Percentiles rank a stretch among this genome's conserved stretches.
Evolutionary conservation across 2,329 filamentous ascomycete species (phyloP).

Genomic region (Fusarium newnesense): DNA sequence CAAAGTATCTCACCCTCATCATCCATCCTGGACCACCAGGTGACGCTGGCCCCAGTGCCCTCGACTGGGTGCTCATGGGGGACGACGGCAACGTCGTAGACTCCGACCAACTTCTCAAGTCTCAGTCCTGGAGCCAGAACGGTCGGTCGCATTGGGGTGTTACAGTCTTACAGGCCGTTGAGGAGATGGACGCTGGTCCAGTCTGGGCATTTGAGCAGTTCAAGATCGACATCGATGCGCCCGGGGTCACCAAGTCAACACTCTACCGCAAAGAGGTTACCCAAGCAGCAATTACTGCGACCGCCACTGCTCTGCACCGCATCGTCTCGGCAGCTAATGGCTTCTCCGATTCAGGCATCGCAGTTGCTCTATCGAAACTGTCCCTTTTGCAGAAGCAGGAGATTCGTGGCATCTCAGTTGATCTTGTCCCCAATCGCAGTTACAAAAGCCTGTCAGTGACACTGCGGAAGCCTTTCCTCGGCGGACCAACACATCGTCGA

Average conservation of each 20-base stretch:
- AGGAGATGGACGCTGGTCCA: conserved; percentile 31
- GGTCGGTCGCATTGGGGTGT: conserved; percentile 34
- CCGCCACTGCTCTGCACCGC: conserved; percentile 12
- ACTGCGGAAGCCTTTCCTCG: conserved; percentile 1
- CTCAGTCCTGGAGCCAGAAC: conserved; percentile 11
- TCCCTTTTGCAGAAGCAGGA: not conserved
- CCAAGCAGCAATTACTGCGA: conserved; percentile 14
- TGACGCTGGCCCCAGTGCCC: conserved; percentile 26
- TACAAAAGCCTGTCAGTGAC: conserved; percentile 9
- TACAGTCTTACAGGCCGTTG: conserved; percentile 28
- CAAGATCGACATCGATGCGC: conserved; percentile 18
- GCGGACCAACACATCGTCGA: conserved; percentile 8
- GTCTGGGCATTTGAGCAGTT: conserved; percentile 35
- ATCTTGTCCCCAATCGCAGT: not conserved
- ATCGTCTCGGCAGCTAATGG: not conserved
- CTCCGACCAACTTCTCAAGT: conserved; percentile 16
- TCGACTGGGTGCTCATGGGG: conserved; percentile 32
- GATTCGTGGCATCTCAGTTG: not conserved
- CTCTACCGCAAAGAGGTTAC: conserved; percentile 24
- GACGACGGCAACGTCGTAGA: conserved; percentile 21
- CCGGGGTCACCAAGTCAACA: conserved; percentile 23
- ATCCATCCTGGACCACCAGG: conserved; percentile 28
- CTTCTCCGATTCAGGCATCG: not conserved
- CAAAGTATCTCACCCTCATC: conserved; percentile 27
- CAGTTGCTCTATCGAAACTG: not conserved